Evolutionary conservation across 2,329 filamentous ascomycete genomes (phyloP), one percentile per base, ranked within the genome.

Genomic region (Nectriaceae sp.): DNA sequence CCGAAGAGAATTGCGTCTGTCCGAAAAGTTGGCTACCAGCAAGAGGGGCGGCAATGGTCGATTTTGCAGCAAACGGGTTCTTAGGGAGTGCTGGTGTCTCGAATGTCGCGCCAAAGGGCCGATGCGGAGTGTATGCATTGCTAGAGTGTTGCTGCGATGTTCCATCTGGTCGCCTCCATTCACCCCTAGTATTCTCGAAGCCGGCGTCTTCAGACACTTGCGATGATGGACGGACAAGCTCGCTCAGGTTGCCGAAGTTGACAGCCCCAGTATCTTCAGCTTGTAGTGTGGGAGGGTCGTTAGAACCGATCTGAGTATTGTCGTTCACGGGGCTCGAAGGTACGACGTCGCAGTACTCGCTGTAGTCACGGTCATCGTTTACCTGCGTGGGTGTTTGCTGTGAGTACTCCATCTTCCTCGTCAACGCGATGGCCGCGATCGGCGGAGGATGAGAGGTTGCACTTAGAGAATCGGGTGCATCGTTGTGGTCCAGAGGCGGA

Each of bases 291-390:
- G 58, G 65, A 21, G 57, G 56, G 24, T 71, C 68, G 26, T 66
- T 62, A 26, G 59, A 59, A 3, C 56, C 60, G 11, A 56, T 52
- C 31, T 70, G 61, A 1, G 62, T 63, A 29, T 57, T 55, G 35
- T 46, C 57, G 16, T 56, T 55, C 31, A 52, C 41, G 15, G 63
- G 60, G 41, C 64, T 70, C 46, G 52, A 67, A 26, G 50, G 66
- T 10, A 63, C 41, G 21, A 64, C 42, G 11, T 63, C 53, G 49
- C 55, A 67, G 51, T 65, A 76, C 70, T 54, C 72, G 66, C 75
- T 74, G 55, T 84, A 84, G 64, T 81, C 80, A 31, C 80, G 75
- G 40, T 72, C 78, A 38, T 76, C 73, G 54, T 84, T 84, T 49
- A 74, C 69, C 63, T 84, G 80, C 1, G 80, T 84, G 2, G 76